A percentile compares a stretch with the other conserved stretches of the same genome.
Conservation (phyloP, 495 filamentous ascomycete species). For the Lophiostoma macrostomum region DNA sequence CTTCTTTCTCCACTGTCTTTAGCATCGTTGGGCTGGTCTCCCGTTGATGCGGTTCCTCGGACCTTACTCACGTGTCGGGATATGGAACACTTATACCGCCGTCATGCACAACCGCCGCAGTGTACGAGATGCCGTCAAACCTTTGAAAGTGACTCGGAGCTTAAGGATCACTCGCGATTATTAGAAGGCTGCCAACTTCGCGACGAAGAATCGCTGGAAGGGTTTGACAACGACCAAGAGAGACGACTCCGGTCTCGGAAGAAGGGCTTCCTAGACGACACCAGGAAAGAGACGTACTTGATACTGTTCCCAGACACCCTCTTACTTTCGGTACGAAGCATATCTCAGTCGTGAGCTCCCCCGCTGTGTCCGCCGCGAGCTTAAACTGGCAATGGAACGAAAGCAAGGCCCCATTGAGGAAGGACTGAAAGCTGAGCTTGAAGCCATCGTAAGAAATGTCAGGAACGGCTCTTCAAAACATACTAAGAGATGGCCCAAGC, state of each 20-base stretch:
- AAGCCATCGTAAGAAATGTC: slow-evolving; percentile 17
- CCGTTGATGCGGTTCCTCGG: too few species aligned
- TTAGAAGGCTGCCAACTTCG: slow-evolving; percentile 3
- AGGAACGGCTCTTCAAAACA: slow-evolving; percentile 10
- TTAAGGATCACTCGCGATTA: slow-evolving; percentile 11
- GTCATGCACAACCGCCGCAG: slow-evolving; percentile 10
- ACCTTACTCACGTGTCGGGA: too few species aligned
- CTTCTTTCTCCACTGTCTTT: too few species aligned
- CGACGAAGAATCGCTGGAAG: background rate
- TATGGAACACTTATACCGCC: slow-evolving; percentile 23
- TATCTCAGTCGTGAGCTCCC: slow-evolving; percentile 21
- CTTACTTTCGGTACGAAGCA: slow-evolving; percentile 10
- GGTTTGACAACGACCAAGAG: slow-evolving; percentile 22
- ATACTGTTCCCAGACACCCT: slow-evolving; percentile 19
- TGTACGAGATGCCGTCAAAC: slow-evolving; percentile 17
- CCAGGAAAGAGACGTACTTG: slow-evolving; percentile 14
- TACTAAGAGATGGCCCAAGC: slow-evolving; percentile 4
- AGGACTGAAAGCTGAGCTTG: slow-evolving; percentile 13
- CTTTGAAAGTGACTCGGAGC: slow-evolving; percentile 3
- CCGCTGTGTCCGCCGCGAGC: slow-evolving; percentile 3
- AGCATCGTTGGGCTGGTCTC: too few species aligned
- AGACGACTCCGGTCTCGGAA: slow-evolving; percentile 12
- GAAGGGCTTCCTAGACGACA: slow-evolving; percentile 10
- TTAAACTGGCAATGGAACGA: slow-evolving; percentile 10
- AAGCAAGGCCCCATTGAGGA: slow-evolving; percentile 12